Base-by-base conservation (phyloP, 164 flowering plant genomes). In the Malania oleifera region DNA sequence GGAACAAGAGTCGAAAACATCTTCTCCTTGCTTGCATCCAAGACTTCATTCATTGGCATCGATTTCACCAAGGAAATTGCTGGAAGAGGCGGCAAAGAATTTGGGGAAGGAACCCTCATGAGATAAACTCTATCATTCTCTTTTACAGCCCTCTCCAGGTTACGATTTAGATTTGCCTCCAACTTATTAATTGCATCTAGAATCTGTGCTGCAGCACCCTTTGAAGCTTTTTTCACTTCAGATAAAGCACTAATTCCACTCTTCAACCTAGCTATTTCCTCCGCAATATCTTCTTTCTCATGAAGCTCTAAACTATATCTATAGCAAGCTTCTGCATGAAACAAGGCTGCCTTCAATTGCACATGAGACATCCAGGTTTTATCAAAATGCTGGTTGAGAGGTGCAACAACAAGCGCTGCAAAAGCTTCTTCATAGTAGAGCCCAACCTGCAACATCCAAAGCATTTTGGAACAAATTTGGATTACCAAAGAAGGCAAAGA, bases 41-140 rank as follows among this genome's bases (percentile, higher is more conserved):
- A 70, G 2, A 85, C 67, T 27, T 93, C 97, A 66, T 61, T 72
- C 99, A 90, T 78, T 7, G 86, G 67, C 77, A 75, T 66, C 12
- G 97, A 71, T 74, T 93, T 93, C 37, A 93, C 99, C 87, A 93
- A 69, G 14, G 97, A 82, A 73, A 86, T 77, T 41, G 95, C 75
- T 15, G 97, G 86, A 59, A 93, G 86, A 40, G 96, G 80, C 0
- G 85, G 53, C 39, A 93, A 74, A 54, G 97, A 81, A 75, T 75
- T 77, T 6, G 82, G 74, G 2, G 85, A 62, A 66, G 99, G 99
- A 66, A 93, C 89, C 70, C 99, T 85, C 97, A 86, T 89, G 58
- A 93, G 91, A 80, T 93, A 93, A 50, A 93, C 99, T 59, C 99
- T 78, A 59, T 91, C 93, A 66, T 93, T 93, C 69, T 93, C 99